Evolutionary conservation across 306 rosid genomes (phyloP).

Genomic region (Cucumis hystrix): DNA sequence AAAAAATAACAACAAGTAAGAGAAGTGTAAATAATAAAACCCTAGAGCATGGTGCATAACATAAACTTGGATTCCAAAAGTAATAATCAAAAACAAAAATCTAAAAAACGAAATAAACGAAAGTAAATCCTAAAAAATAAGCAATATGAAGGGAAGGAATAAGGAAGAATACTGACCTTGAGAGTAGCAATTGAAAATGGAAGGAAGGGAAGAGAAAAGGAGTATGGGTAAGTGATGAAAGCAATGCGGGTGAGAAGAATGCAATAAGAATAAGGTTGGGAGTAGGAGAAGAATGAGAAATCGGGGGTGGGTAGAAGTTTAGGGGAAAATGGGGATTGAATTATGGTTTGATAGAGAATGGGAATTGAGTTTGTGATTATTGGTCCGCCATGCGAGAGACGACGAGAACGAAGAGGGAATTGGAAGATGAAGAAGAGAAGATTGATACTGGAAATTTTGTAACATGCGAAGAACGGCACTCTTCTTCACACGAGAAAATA

Average conservation of each 20-base stretch:
- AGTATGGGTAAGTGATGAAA: neutral
- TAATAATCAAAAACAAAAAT: neutral
- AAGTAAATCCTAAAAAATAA: neutral
- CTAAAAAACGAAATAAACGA: neutral
- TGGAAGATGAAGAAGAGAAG: neutral
- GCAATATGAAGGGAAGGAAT: neutral
- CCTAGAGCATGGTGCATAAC: neutral
- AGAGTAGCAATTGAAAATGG: neutral
- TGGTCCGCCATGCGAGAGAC: slow-evolving; percentile 6
- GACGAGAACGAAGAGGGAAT: slow-evolving; percentile 1
- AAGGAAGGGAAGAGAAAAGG: neutral
- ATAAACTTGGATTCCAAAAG: neutral
- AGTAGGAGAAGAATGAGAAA: neutral
- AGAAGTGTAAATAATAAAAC: neutral
- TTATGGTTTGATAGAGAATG: neutral
- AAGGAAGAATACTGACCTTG: neutral
- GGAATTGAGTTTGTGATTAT: neutral
- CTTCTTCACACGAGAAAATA: slow-evolving; percentile 6
- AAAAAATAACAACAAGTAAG: neutral
- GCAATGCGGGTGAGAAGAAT: neutral
- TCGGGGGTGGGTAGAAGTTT: neutral
- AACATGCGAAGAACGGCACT: slow-evolving; percentile 11
- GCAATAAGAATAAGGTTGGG: neutral
- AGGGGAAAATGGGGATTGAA: neutral
- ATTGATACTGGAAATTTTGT: slow-evolving; percentile 4